Evolutionary conservation across 306 rosid species (phyloP), one percentile per base, ranked within the genome.

Genomic region (Prunus fruticosa): DNA sequence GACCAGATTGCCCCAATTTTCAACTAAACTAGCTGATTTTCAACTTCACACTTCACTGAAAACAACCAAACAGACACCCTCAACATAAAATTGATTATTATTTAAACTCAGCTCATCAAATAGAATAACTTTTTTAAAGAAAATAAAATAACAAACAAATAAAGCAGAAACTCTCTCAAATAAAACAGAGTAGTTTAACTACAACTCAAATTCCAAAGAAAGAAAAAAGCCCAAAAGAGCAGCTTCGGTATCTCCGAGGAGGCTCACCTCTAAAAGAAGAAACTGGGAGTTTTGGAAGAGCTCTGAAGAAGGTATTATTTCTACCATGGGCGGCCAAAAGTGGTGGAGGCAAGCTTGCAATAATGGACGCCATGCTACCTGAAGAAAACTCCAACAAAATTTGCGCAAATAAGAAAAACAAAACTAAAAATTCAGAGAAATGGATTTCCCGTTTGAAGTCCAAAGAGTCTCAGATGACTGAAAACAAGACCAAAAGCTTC

Each of bases 321-420:
- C 81, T 81, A 60, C 71, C 76, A 71, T 69, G 87, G 46, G 78
- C 66, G 82, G 82, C 62, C 83, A 89, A 73, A 80, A 93, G 82
- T 64, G 86, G 87, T 27, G 93, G 87, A 45, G 82, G 78, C 87
- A 93, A 82, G 80, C 74, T 86, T 69, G 91, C 85, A 79, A 81
- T 69, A 65, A 86, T 77, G 76, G 96, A 89, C 81, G 96, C 93
- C 97, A 90, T 92, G 76, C 75, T 50, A 54, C 60, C 50, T 54
- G 20, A 47, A 18, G 7, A 25, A 63, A 51, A 58, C 45, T 16
- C 13, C 2, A 18, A 51, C 46, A 62, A 57, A 70, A 47, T 8
- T 64, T 54, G 11, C 6, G 64, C 71, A 11, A 28, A 18, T 54
- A 75, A 3, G 58, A 41, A 71, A 18, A 38, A 57, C 50, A 19